Conservation (phyloP, 169 alveolate genomes). For the Plasmodium relictum region DNA sequence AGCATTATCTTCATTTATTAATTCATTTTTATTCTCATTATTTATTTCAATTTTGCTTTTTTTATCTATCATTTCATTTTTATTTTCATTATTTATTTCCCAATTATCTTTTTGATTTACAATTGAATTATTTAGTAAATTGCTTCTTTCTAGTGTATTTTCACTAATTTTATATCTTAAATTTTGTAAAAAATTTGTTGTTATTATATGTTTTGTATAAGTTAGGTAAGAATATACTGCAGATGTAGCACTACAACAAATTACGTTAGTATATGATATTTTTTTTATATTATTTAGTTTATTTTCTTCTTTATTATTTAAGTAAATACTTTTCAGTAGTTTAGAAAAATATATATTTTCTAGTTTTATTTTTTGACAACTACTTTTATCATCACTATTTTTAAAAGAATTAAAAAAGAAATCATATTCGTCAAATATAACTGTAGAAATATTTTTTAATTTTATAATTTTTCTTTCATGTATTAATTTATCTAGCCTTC, state of each 20-base stretch:
- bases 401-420: slow-evolving; percentile 13
- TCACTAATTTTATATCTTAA: neutral
- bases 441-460: slow-evolving; percentile 21
- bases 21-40: neutral
- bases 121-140: neutral
- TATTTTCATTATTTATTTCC: neutral
- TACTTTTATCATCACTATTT: neutral
- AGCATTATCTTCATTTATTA: neutral
- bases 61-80: neutral
- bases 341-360: slow-evolving; percentile 43
- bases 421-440: slow-evolving; percentile 59
- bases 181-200: slow-evolving; percentile 25
- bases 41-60: neutral
- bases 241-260: slow-evolving; percentile 64
- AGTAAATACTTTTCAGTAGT: slow-evolving; percentile 38
- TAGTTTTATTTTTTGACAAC: slow-evolving; percentile 9
- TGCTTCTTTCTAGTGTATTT: neutral
- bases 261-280: slow-evolving; percentile 35
- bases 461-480: slow-evolving; percentile 40
- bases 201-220: slow-evolving; percentile 43
- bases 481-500: slow-evolving; percentile 32
- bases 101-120: neutral
- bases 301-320: slow-evolving; percentile 11
- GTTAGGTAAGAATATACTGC: slow-evolving; percentile 31
- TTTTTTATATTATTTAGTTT: neutral